A percentile compares a stretch with the other conserved stretches of the same genome.
Evolutionary conservation across 108 stramenopile species (phyloP).

Genomic region (Craspedostauros australis): DNA sequence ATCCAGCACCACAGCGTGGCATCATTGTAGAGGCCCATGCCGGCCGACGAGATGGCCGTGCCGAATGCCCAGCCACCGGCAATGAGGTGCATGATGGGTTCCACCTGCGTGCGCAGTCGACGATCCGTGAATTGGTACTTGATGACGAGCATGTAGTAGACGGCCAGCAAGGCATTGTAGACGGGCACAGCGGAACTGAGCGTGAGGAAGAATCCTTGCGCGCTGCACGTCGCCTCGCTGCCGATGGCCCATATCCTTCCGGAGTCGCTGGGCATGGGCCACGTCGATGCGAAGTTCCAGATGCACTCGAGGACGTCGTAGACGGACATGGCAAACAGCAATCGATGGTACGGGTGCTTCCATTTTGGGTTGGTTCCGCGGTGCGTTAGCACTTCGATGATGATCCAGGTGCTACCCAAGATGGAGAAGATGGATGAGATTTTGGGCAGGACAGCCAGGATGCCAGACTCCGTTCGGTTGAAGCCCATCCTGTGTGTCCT

Average conservation of each 20-base stretch:
- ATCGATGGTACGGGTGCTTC: constrained; percentile 20
- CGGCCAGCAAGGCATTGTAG: constrained; percentile 20
- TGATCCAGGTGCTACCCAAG: constrained; percentile 2
- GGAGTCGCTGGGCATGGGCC: constrained; percentile 11
- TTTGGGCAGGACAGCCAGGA: constrained; percentile 1
- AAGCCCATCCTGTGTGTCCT: too few species aligned
- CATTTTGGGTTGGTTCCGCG: background rate
- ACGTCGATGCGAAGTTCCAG: constrained; percentile 9
- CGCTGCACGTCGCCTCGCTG: constrained; percentile 12
- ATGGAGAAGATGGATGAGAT: constrained; percentile 1
- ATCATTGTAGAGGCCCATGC: constrained; percentile 15
- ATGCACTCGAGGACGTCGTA: constrained; percentile 14
- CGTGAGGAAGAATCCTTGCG: constrained; percentile 33
- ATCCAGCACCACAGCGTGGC: constrained; percentile 26
- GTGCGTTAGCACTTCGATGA: background rate
- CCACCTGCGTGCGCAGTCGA: background rate
- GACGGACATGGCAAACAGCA: constrained; percentile 17
- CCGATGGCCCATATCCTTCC: constrained; percentile 8
- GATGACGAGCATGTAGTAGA: constrained; percentile 37
- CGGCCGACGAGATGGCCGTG: constrained; percentile 8
- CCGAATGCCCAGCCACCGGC: constrained; percentile 20
- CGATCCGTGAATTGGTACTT: constrained; percentile 19
- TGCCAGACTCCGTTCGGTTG: too few species aligned
- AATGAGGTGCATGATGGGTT: constrained; percentile 11
- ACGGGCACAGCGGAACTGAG: constrained; percentile 14